A percentile compares a stretch with the other conserved stretches of the same genome.
Conservation (phyloP, 768 basidiomycete species). For the Rubroboletus satanas region DNA sequence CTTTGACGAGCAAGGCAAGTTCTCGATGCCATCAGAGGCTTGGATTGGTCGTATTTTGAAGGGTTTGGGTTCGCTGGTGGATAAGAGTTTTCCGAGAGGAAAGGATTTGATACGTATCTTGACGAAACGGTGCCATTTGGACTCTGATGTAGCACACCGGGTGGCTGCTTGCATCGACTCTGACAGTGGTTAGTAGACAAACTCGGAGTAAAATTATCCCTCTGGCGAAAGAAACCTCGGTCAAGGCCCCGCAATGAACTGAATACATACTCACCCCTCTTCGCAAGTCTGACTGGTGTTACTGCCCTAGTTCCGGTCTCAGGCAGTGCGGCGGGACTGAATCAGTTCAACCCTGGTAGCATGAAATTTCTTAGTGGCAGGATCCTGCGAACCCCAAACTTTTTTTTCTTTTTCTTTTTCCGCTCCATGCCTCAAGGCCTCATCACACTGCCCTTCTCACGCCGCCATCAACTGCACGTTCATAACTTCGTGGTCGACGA, state of each 20-base stretch:
- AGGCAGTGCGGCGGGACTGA: neutral
- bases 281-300: no score
- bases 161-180: constrained; percentile 21
- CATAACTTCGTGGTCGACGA: neutral
- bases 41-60: constrained; percentile 27
- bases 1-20: constrained; percentile 27
- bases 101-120: constrained; percentile 25
- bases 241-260: neutral
- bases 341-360: neutral
- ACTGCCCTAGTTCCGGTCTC: neutral
- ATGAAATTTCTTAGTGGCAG: neutral
- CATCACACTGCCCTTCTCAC: neutral
- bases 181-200: constrained; percentile 2
- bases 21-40: constrained; percentile 27
- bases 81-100: constrained; percentile 17
- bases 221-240: neutral
- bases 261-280: no score
- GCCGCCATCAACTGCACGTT: neutral
- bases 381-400: no score
- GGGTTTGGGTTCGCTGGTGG: constrained; percentile 19
- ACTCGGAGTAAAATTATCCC: neutral
- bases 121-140: constrained; percentile 27
- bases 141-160: constrained; percentile 20
- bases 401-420: neutral
- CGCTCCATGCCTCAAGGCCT: neutral